Percentiles rank a stretch among this genome's conserved stretches.
Conservation (phyloP, 495 filamentous ascomycete species). For the Lichenothelia convexa region DNA sequence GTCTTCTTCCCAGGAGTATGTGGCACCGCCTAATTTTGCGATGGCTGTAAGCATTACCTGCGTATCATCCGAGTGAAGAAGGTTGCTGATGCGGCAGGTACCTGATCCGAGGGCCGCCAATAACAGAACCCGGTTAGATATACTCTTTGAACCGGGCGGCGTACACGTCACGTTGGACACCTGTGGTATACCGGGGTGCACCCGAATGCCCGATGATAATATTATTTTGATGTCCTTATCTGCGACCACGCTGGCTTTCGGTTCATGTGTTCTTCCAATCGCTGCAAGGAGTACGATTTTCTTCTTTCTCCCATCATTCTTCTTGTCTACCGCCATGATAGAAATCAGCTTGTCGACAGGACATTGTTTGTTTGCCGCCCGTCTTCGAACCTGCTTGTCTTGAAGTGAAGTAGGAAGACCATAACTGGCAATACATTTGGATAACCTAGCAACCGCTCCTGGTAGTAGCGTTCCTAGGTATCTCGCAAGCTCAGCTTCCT, state of each 20-base stretch:
- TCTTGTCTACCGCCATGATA: constrained; percentile 97
- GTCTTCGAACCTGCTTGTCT: constrained; percentile 65
- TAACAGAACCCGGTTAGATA: constrained; percentile 87
- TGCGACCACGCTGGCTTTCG: constrained; percentile 67
- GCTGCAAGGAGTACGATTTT: constrained; percentile 89
- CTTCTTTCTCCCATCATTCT: constrained; percentile 90
- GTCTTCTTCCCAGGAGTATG: constrained; percentile 84
- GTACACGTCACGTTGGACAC: constrained; percentile 52
- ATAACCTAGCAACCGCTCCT: constrained; percentile 71
- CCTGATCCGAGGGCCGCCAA: constrained; percentile 82
- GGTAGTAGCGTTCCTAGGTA: constrained; percentile 76
- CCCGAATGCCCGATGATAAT: constrained; percentile 59
- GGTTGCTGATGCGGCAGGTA: constrained; percentile 70
- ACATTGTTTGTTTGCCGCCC: constrained; percentile 76
- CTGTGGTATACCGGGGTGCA: constrained; percentile 48
- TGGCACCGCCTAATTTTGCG: constrained; percentile 65
- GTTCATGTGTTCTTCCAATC: constrained; percentile 76
- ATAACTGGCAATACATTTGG: constrained; percentile 87
- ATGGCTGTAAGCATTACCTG: constrained; percentile 92
- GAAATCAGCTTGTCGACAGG: constrained; percentile 73
- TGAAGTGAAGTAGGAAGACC: constrained; percentile 72
- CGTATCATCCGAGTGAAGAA: constrained; percentile 92
- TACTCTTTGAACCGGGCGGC: constrained; percentile 92
- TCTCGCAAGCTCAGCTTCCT: constrained; percentile 83
- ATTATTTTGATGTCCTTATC: constrained; percentile 73